Evolutionary conservation across 2,329 filamentous ascomycete genomes (phyloP), one percentile per base, ranked within the genome.

Genomic region (Grosmannia penicillata): DNA sequence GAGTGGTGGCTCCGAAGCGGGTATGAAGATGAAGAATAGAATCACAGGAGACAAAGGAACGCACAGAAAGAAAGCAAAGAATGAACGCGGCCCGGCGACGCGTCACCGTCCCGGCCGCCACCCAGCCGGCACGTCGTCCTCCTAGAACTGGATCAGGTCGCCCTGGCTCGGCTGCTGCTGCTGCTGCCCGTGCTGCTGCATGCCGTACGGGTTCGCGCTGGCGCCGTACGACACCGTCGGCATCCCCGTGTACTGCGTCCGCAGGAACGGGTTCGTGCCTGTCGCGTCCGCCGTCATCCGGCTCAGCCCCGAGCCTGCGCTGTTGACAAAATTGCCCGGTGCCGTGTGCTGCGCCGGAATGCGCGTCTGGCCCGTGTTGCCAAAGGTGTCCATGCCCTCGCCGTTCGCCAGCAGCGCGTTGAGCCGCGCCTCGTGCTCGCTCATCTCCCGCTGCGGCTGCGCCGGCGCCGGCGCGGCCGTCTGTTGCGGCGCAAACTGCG

Each of bases 301-400:
- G 49, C 75, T 75, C 41, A 83, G 62, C n/a, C 84, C 83, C 27
- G 80, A 68, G 36, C 91, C 91, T 7, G 91, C 86, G 43, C 84
- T 93, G 62, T 98, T 98, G 61, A 98, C 80, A 56, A 96, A 98
- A 0, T 83, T 93, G 21, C 89, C 91, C 0, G 91, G 91, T 1
- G 91, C 86, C 0, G 91, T 98, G 58, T 98, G 91, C 56, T 98
- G 91, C 3, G 91, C 78, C 2, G 91, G 91, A 46, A 98, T 93
- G 58, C 91, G 86, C 33, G 94, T 69, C 47, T 96, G 84, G 48
- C 91, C 91, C n/a, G 84, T 84, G 56, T 98, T 98, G 47, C 91
- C 91, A 56, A 93, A 98, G 0, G 91, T 98, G 55, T 98, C 91
- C 66, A 93, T 82, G 19, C 91, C 91, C 41, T 98, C 91, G 47